Evolutionary conservation across 2,329 filamentous ascomycete species (phyloP).

Genomic region (Aureobasidium lini): DNA sequence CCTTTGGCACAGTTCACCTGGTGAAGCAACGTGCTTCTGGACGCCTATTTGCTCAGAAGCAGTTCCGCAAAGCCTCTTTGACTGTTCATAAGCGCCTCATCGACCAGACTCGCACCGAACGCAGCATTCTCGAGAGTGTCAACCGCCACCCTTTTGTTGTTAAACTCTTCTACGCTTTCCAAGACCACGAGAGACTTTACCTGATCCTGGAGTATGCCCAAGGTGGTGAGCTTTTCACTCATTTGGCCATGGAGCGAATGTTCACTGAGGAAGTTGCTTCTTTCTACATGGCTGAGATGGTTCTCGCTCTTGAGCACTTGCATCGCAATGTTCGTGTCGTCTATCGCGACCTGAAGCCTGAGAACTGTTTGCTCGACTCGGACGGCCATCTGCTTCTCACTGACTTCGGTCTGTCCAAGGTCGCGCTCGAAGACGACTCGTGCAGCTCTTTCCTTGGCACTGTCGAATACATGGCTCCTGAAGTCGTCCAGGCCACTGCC

Average conservation of each 20-base stretch:
- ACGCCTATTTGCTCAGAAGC: slow-evolving; percentile 91
- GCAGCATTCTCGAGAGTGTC: slow-evolving; percentile 88
- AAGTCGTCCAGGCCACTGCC: slow-evolving; percentile 78
- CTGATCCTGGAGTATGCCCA: slow-evolving; percentile 96
- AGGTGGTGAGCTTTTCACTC: slow-evolving; percentile 94
- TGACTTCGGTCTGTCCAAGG: slow-evolving; percentile 95
- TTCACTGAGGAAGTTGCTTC: slow-evolving; percentile 82
- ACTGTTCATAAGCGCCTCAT: slow-evolving; percentile 93
- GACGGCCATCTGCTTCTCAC: slow-evolving; percentile 91
- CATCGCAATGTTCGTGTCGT: slow-evolving; percentile 89
- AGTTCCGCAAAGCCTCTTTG: slow-evolving; percentile 94
- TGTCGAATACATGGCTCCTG: slow-evolving; percentile 97
- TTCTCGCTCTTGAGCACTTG: slow-evolving; percentile 86
- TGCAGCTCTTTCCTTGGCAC: slow-evolving; percentile 93
- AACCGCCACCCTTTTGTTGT: slow-evolving; percentile 97
- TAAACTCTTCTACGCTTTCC: slow-evolving; percentile 96
- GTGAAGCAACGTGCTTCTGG: slow-evolving; percentile 86
- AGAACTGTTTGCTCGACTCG: slow-evolving; percentile 89
- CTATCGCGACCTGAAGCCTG: slow-evolving; percentile 94
- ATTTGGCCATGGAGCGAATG: slow-evolving; percentile 89
- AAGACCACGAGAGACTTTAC: slow-evolving; percentile 96
- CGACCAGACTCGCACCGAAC: slow-evolving; percentile 96
- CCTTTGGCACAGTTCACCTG: slow-evolving; percentile 88
- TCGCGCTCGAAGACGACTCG: slow-evolving; percentile 64
- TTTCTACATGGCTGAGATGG: slow-evolving; percentile 98